Evolutionary conservation across 352 stramenopile species (phyloP), one percentile per base, ranked within the genome.

Genomic region (Pelagophyceae sp.): DNA sequence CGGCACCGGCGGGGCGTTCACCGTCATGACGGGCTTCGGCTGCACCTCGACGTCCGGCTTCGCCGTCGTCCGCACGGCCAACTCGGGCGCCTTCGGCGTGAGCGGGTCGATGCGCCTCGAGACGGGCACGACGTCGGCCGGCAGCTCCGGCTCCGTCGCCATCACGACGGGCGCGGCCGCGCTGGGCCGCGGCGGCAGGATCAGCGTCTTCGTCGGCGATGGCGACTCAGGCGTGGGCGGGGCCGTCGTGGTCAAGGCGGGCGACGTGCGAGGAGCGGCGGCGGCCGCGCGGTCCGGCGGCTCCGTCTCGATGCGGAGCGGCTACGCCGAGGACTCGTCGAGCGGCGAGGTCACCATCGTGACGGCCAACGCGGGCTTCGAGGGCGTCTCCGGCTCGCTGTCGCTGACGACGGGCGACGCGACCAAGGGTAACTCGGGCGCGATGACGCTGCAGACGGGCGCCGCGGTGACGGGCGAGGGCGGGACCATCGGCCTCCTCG

Each of bases 101-200:
- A 83, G 71, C 31, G 85, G 85, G 27, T 54, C 72, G 35, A 82
- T 95, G 69, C 67, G 72, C 32, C 76, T 93, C 61, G 84, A 70
- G 0, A 92, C 91, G 35, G 91, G 91, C 31, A 84, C 81, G 37
- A 80, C 89, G 45, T 79, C 5, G 25, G 74, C 70, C 64, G 78
- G 80, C 45, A 29, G 58, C 38, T 79, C 75, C 32, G 75, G 75
- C 58, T 50, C 70, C 25, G 31, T 83, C 45, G 27, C 17, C 0
- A 31, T 83, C 29, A 25, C n/a, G 5, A 78, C 78, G 2, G 79
- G 79, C 0, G 74, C 38, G 23, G 72, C 60, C n/a, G 67, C 51
- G 20, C 23, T 27, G 0, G 75, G 60, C n/a, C 29, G 27, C 11
- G 67, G 33, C 32, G 61, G 75, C 0, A 19, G 20, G 0, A 79